Conservation (phyloP, 305 asterid species). For the Coffea humblotiana region DNA sequence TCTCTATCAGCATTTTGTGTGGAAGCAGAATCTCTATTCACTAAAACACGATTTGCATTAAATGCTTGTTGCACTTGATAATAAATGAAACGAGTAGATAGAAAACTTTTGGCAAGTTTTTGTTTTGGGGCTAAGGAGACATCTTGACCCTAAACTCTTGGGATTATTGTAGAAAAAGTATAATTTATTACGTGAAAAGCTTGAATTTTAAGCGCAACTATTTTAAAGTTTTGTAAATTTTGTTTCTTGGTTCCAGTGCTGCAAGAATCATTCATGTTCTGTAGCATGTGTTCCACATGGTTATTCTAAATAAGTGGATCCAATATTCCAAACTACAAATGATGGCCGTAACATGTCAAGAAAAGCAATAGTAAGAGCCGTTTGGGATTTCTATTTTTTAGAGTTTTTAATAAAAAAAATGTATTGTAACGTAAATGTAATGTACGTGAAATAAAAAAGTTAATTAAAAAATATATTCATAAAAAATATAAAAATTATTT, state of each 20-base stretch:
- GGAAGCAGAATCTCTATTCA: no score
- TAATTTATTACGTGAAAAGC: background rate
- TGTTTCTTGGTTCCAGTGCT: conserved; percentile 1
- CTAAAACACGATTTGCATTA: background rate
- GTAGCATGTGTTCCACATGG: conserved; percentile 33
- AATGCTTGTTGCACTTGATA: background rate
- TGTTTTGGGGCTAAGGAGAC: background rate
- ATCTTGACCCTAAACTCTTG: background rate
- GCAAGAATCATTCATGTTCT: conserved; percentile 4
- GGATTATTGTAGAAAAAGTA: background rate
- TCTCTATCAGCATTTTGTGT: background rate
- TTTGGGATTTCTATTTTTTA: no score
- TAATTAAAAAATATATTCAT: no score
- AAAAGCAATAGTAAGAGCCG: background rate
- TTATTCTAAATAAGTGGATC: conserved; percentile 10
- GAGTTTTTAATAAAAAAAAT: no score
- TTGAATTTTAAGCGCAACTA: background rate
- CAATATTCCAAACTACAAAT: conserved; percentile 6
- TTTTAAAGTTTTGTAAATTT: background rate
- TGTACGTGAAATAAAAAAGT: no score
- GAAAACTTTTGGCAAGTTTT: background rate
- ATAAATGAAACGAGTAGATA: background rate
- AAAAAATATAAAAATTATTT: no score
- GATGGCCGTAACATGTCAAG: conserved; percentile 15
- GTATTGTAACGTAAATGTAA: no score